Base-by-base conservation (phyloP, 164 flowering plant species). In the Platanus orientalis region DNA sequence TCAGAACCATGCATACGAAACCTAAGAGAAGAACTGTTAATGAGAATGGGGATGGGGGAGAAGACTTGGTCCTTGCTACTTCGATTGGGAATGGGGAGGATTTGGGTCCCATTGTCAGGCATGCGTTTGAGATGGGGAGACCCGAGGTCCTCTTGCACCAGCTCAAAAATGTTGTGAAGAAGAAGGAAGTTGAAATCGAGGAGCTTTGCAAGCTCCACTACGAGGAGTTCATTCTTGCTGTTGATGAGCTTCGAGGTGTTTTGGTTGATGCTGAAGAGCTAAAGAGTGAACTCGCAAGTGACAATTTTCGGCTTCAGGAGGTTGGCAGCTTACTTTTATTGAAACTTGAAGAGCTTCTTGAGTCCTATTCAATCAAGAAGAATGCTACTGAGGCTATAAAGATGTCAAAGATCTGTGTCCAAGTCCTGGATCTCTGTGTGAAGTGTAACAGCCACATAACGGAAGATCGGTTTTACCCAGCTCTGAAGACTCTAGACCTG, bases 221-320 rank as follows among this genome's bases (percentile, higher is more conserved):
- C 66, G 98, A 87, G 75, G 97, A 93, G 57, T 93, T 93, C 71
- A 93, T 93, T 59, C 69, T 71, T 29, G 97, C 98, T 0, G 98
- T 93, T 32, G 98, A 93, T 68, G 96, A 93, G 80, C 94, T 93
- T 48, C 94, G 97, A 27, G 96, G 96, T 20, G 92, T 93, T 42
- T 65, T 93, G 59, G 97, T 85, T 55, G 97, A 93, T 75, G 92
- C 98, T 0, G 98, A 90, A 69, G 97, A 90, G 74, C 80, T 93
- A 50, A 93, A 93, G 70, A 70, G 81, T 63, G 90, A 84, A 61
- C 84, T 93, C 4, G 75, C 82, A 13, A 78, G 81, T 50, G 92
- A 90, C 58, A 93, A 93, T 66, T 83, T 74, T 47, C 76, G 73
- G 74, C 76, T 93, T 72, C 97, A 90, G 65, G 89, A 87, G 54